Conservation (phyloP, 805 yeast species). For the Saccharomycopsis sp. region DNA sequence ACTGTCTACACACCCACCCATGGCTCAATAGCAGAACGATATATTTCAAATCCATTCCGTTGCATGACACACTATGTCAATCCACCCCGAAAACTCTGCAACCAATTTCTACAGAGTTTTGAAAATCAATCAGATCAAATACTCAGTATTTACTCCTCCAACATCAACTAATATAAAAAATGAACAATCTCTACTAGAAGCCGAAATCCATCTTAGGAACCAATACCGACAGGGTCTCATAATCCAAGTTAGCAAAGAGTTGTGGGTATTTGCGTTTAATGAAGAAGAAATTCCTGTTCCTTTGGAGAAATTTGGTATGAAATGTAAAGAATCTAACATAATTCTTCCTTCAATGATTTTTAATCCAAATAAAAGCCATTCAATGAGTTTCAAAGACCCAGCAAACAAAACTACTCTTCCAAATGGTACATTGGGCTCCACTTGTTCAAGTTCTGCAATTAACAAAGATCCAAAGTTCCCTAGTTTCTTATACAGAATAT, state of each 20-base stretch:
- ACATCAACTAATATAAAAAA: constrained; percentile 19
- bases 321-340: constrained; percentile 12
- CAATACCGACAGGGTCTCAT: constrained; percentile 28
- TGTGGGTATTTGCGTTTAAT: constrained; percentile 34
- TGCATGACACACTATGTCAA: too few species aligned
- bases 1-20: too few species aligned
- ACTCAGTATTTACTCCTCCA: constrained; percentile 15
- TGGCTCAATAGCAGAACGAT: too few species aligned
- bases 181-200: constrained; percentile 31
- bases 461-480: constrained; percentile 4
- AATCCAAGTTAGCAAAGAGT: constrained; percentile 30
- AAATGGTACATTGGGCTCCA: too few species aligned
- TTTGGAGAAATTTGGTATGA: constrained; percentile 18
- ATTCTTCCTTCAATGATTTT: constrained; percentile 19
- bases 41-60: too few species aligned
- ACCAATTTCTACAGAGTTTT: constrained; percentile 17
- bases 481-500: constrained; percentile 8
- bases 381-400: too few species aligned
- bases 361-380: constrained; percentile 18
- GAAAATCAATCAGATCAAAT: constrained; percentile 13
- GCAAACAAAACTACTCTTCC: background rate
- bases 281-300: constrained; percentile 29
- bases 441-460: background rate
- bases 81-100: constrained; percentile 14
- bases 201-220: constrained; percentile 29